Base-by-base conservation (phyloP, 1,139 yeast genomes). In the Sugiyamaella sp. region DNA sequence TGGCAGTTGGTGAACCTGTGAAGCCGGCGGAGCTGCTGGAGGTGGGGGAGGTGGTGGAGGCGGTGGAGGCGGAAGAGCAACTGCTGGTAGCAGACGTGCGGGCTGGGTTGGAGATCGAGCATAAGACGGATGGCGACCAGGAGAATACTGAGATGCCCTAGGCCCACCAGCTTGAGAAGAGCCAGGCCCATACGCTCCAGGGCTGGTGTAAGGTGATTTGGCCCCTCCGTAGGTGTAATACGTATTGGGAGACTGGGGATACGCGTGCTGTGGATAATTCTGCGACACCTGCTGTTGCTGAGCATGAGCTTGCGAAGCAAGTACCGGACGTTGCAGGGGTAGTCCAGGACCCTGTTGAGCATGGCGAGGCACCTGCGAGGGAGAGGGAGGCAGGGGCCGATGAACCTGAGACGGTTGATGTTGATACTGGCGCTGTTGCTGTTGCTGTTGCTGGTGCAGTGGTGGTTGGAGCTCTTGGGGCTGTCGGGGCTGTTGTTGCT, bases 231-330 rank as follows among this genome's bases (percentile, higher is more conserved):
- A 51, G 6, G 49, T 46, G 21, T 45, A 51, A 25, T 51, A 51
- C 4, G 45, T 48, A 39, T 46, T 45, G 2, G 53, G 50, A 39
- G 53, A 45, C 3, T 51, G 52, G 43, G 42, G 50, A 10, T 38
- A 24, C 9, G 22, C 10, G 16, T 16, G 42, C 24, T 9, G 42
- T 12, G 22, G n/a, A n/a, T n/a, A 29, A 29, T 4, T 29, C 14
- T 29, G 35, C 14, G n/a, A n/a, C n/a, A n/a, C n/a, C n/a, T n/a
- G n/a, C n/a, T n/a, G n/a, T n/a, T n/a, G n/a, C n/a, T n/a, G n/a
- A n/a, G n/a, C n/a, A n/a, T n/a, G n/a, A n/a, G n/a, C n/a, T n/a
- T n/a, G n/a, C n/a, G n/a, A n/a, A n/a, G n/a, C n/a, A n/a, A n/a
- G n/a, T n/a, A n/a, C n/a, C n/a, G n/a, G n/a, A n/a, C n/a, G n/a